Base-by-base conservation (phyloP, 192 early-diverging fungal species). In the Rhizoclosmatium globosum region DNA sequence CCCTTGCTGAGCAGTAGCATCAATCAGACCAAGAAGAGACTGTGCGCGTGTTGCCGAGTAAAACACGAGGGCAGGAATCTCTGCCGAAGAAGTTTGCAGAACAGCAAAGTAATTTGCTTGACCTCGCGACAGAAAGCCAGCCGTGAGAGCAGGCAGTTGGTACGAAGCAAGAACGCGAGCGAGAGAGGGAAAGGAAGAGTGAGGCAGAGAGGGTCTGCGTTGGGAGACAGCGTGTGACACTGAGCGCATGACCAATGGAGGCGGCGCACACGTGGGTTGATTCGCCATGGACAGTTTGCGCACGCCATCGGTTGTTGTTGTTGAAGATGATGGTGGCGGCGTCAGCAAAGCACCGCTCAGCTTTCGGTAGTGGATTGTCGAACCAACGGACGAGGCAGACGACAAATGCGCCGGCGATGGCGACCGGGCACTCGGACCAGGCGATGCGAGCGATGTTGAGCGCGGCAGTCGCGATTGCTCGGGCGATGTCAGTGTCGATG, bases 21-120 rank as follows among this genome's bases (percentile, higher is more conserved):
- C 62, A 7, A 23, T 64, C 62, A 64, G 41, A 11, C 62, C 62
- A 23, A 64, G 41, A 7, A 64, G 62, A 64, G 41, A 23, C 62
- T 64, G 62, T 42, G 62, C 62, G n/a, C 62, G 62, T 17, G 41
- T 64, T 1, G 23, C 62, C 31, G 62, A 23, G 41, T 64, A 64
- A 6, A 64, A 41, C 21, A 41, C 62, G 7, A 64, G 21, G 7
- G 41, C 62, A 11, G 62, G 62, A 53, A 53, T 17, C 17, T 53
- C 50, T 7, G 50, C 6, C 0, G 50, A 13, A 7, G 6, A 7
- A 7, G 50, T 17, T 17, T 53, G 50, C 9, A 53, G 50, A 53
- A 53, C 50, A 0, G 50, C 50, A 53, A 53, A 53, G 50, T 13
- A 53, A 17, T 7, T 7, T 0, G 6, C 9, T 7, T 7, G 9